A percentile compares a stretch with the other conserved stretches of the same genome.
phyloP scores from a whole-genome alignment of 176 grass and related monocot genomes.

The Pontederia paniculata region DNA sequence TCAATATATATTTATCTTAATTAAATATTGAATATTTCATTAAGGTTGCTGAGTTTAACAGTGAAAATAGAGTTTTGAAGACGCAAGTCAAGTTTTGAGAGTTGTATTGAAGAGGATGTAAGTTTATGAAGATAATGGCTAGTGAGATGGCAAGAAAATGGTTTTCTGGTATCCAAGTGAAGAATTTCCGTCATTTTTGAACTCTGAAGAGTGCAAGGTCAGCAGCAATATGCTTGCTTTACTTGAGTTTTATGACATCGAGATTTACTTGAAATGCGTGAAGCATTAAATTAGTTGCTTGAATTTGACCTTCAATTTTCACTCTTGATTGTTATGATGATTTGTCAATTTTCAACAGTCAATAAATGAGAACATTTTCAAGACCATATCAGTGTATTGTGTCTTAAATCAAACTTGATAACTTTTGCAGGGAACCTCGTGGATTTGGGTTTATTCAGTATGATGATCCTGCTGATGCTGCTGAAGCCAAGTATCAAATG shows the following conservation, averaged over 20 bases:
- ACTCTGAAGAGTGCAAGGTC: slow-evolving; percentile 67
- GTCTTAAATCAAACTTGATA: neutral
- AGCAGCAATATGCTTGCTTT: slow-evolving; percentile 75
- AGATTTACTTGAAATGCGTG: neutral
- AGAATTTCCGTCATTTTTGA: slow-evolving; percentile 45
- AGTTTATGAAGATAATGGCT: slow-evolving; percentile 23
- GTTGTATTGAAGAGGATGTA: slow-evolving; percentile 79
- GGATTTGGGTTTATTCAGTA: slow-evolving; percentile 94
- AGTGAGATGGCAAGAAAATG: slow-evolving; percentile 59
- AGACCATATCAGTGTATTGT: neutral
- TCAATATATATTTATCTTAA: slow-evolving; percentile 26
- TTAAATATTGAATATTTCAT: slow-evolving; percentile 33
- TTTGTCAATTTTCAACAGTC: neutral
- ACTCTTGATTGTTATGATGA: slow-evolving; percentile 5
- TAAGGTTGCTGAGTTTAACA: slow-evolving; percentile 53
- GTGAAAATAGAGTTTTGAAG: slow-evolving; percentile 80
- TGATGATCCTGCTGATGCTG: slow-evolving; percentile 67
- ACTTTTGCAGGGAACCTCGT: slow-evolving; percentile 36
- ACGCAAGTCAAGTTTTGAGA: slow-evolving; percentile 57
- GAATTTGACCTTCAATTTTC: slow-evolving; percentile 6
- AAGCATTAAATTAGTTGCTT: neutral
- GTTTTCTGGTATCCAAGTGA: slow-evolving; percentile 76
- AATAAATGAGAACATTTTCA: neutral
- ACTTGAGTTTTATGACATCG: slow-evolving; percentile 22
- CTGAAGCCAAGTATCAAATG: slow-evolving; percentile 86